Evolutionary conservation across 2,329 filamentous ascomycete species (phyloP).

Genomic region (Fusarium ramigenum): DNA sequence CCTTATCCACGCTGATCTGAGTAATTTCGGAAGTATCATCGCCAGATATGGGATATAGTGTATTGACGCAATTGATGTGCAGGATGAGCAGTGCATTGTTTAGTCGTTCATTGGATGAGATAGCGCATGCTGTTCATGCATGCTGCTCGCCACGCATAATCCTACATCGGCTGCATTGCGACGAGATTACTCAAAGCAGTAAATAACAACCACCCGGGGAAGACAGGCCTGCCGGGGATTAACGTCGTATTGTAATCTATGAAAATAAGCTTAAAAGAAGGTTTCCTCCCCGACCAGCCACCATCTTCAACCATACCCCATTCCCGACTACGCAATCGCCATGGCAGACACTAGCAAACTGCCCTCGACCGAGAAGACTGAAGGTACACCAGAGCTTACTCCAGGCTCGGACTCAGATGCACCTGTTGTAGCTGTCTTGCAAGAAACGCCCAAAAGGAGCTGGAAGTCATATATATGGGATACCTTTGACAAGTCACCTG

Average conservation of each 20-base stretch:
- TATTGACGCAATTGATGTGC: constrained; percentile 4
- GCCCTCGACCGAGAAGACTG: not conserved
- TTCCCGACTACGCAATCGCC: accelerated
- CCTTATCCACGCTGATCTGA: not conserved
- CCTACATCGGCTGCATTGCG: not conserved
- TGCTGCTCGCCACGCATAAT: not conserved
- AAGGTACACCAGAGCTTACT: accelerated
- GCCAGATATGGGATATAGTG: accelerated
- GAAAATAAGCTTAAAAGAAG: constrained; percentile 20
- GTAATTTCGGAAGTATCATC: not conserved
- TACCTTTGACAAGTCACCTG: constrained; percentile 55
- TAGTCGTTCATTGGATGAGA: not conserved
- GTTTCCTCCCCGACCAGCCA: not conserved
- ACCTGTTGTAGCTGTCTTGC: not conserved
- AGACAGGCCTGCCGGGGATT: no score
- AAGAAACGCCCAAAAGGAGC: constrained; percentile 16
- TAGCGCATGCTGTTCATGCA: not conserved
- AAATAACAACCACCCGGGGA: accelerated
- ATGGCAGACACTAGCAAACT: constrained; percentile 3
- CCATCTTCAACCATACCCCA: no score
- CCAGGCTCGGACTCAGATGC: constrained; percentile 6
- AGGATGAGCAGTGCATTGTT: not conserved
- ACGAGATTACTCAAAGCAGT: not conserved
- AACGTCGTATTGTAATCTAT: accelerated
- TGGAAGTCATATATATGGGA: constrained; percentile 62